Base-by-base conservation (phyloP, 176 grass and related monocot species). In the Pontederia crassipes region DNA sequence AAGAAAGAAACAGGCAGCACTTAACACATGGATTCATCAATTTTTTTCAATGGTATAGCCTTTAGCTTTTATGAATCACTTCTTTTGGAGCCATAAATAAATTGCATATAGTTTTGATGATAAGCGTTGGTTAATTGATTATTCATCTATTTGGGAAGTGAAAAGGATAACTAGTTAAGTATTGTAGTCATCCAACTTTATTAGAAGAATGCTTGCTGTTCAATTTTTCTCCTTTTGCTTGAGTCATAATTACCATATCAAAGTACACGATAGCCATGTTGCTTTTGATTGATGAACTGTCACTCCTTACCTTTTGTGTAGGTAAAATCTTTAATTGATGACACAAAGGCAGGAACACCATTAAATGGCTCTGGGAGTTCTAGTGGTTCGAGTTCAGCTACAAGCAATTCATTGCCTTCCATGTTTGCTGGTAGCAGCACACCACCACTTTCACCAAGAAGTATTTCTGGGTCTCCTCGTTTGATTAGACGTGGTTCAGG, bases 361-460 rank as follows among this genome's bases (percentile, higher is more conserved):
- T 54, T 32, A 50, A 76, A 54, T 16, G 40, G 54, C 29, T 20
- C 56, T 35, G 55, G 55, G 46, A 56, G 9, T 68, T 32, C 46
- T 54, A 55, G 63, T 54, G 74, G 72, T 67, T 0, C 55, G 15
- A 17, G 20, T 46, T 14, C 79, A 74, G 74, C 52, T 83, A 57
- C 80, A 76, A 61, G 75, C 80, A 61, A 86, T 78, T 59, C 78
- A 28, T 74, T 74, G 11, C 61, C 64, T 65, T 81, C 58, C 18
- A 81, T 95, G 80, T 73, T 89, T 45, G 72, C 74, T 53, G 79
- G 67, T 10, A 83, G 68, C 26, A 72, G 70, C 67, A 83, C 82
- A 74, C 90, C 90, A 63, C 86, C 82, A 45, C 83, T 95, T 26
- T 95, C 90, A 0, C 86, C 90, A 13, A 86, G 90, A 79, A 75